phyloP scores from a whole-genome alignment of 148 eudicot genomes.

The Rhododendron molle region DNA sequence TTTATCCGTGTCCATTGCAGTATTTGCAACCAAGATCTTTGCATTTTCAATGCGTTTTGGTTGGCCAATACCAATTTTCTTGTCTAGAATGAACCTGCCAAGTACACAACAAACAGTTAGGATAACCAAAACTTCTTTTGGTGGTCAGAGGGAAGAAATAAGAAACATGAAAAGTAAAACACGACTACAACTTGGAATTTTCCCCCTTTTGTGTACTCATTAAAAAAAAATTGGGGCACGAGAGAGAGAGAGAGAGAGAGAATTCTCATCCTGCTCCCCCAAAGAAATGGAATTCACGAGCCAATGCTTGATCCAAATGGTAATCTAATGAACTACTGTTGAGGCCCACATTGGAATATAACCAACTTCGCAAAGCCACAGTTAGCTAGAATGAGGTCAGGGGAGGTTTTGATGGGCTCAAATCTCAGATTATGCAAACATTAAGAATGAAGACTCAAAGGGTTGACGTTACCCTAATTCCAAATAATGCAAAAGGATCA shows the following conservation, averaged over 20 bases:
- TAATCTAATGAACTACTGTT: background rate
- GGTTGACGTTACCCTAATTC: background rate
- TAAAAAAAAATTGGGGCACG: background rate
- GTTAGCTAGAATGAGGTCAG: too few species aligned
- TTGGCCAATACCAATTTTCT: conserved; percentile 96
- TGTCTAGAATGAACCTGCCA: conserved; percentile 87
- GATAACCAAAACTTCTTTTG: background rate
- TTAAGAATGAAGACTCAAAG: background rate
- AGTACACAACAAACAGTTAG: background rate
- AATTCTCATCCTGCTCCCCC: background rate
- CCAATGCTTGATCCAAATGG: background rate
- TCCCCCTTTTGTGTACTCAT: background rate
- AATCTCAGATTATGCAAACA: background rate
- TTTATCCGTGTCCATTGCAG: conserved; percentile 99
- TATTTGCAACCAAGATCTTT: conserved; percentile 93
- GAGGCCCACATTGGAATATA: background rate
- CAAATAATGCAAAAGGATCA: background rate
- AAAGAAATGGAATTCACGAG: background rate
- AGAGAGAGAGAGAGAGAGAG: background rate
- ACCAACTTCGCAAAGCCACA: background rate
- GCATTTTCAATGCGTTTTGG: conserved; percentile 98
- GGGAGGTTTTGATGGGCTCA: too few species aligned
- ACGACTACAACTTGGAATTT: background rate
- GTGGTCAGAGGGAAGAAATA: background rate
- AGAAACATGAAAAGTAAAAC: background rate